Conservation (phyloP, 2,329 filamentous ascomycete genomes). For the Aspergillus oerlinghausenensis region DNA sequence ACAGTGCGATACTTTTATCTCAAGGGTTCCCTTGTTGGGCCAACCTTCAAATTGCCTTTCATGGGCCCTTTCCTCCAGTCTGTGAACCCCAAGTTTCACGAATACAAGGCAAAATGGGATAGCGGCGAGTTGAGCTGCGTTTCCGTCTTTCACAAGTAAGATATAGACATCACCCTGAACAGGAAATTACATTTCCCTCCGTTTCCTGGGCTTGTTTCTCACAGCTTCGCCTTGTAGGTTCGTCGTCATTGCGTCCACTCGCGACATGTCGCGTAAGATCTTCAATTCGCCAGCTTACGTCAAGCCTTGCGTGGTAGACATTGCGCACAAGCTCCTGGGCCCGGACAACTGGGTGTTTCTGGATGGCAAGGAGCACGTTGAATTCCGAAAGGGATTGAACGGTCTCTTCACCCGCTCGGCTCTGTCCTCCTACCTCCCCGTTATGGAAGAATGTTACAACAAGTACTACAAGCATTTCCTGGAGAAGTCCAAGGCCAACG, state of each 20-base stretch:
- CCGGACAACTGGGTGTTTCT: constrained; percentile 95
- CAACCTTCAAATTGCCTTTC: constrained; percentile 72
- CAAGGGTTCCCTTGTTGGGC: constrained; percentile 73
- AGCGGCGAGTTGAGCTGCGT: constrained; percentile 93
- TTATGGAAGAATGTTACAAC: constrained; percentile 88
- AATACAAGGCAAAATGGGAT: constrained; percentile 89
- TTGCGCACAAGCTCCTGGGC: constrained; percentile 87
- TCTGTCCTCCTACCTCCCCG: constrained; percentile 81
- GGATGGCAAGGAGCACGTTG: constrained; percentile 89
- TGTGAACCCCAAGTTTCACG: constrained; percentile 82
- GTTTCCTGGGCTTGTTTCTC: neutral
- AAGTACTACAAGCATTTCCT: constrained; percentile 78
- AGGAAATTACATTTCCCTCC: neutral
- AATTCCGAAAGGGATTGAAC: constrained; percentile 96
- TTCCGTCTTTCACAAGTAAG: constrained; percentile 97
- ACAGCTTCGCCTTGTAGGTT: constrained; percentile 55
- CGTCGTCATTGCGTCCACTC: constrained; percentile 90
- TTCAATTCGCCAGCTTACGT: constrained; percentile 91
- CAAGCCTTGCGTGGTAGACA: constrained; percentile 94
- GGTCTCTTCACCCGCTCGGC: constrained; percentile 88
- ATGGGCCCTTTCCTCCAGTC: constrained; percentile 96
- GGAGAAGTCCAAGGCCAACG: constrained; percentile 65
- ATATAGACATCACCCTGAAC: neutral
- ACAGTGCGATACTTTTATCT: constrained; percentile 69
- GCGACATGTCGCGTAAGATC: constrained; percentile 93